These are phyloP conservation scores for Cotoneaster glaucophyllus DNA, from an alignment of 306 rosid species.

Conservation along the genomic window DNA sequence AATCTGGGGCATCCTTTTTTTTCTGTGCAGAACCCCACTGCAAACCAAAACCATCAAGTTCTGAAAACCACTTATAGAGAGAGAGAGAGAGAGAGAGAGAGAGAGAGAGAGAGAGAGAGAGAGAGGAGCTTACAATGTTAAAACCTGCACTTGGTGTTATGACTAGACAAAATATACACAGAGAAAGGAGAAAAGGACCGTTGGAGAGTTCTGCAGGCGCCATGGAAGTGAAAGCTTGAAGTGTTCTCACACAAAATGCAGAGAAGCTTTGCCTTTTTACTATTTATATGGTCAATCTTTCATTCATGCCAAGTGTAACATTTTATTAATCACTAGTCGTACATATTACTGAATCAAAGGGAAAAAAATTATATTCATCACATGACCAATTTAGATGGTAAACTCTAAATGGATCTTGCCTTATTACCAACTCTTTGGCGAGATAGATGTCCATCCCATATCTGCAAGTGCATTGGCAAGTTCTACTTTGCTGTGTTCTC, in stretches of 20 bases:
- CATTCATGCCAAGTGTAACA: neutral
- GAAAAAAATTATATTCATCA: too few relatives aligned
- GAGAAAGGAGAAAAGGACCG: neutral
- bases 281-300: neutral
- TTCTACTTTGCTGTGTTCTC: too few relatives aligned
- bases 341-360: neutral
- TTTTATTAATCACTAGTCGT: neutral
- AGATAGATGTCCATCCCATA: too few relatives aligned
- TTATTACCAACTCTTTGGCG: too few relatives aligned
- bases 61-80: neutral
- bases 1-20: conserved; percentile 16
- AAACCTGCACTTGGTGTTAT: neutral
- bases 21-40: neutral
- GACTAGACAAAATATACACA: neutral
- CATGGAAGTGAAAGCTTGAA: conserved; percentile 14
- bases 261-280: neutral
- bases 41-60: neutral
- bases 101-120: neutral
- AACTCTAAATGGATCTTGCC: too few relatives aligned
- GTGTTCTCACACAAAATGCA: neutral
- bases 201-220: conserved; percentile 1
- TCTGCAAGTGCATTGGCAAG: too few relatives aligned
- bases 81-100: neutral
- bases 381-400: too few relatives aligned
- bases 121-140: conserved; percentile 10